Percentiles rank a stretch among this genome's conserved stretches.
Conservation (phyloP, 768 basidiomycete genomes). For the Paxillus rubicundulus region DNA sequence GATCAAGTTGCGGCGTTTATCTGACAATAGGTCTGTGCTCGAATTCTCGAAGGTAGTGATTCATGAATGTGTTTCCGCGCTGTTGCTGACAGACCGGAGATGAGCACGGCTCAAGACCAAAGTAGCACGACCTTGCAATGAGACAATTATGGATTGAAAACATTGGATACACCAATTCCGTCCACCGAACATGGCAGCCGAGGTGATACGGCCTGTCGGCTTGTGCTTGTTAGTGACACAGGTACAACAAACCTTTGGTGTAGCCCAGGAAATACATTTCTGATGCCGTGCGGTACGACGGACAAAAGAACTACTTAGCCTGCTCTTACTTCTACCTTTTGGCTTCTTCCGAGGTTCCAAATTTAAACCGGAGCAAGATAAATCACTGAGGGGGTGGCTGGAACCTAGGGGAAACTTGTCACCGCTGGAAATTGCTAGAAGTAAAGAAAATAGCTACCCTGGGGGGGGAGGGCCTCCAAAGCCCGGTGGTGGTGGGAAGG, state of each 20-base stretch:
- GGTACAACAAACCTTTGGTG: constrained; percentile 29
- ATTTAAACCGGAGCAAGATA: constrained; percentile 6
- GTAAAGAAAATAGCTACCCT: constrained; percentile 52
- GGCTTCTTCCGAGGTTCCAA: constrained; percentile 6
- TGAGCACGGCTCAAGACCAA: constrained; percentile 18
- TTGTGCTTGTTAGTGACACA: constrained; percentile 21
- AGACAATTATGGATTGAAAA: constrained; percentile 11
- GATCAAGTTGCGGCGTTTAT: constrained; percentile 25
- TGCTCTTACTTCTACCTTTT: constrained; percentile 22
- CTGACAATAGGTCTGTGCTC: constrained; percentile 14
- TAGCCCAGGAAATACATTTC: constrained; percentile 25
- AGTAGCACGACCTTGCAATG: constrained; percentile 18
- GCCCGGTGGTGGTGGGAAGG: constrained; percentile 78
- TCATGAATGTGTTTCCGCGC: constrained; percentile 23
- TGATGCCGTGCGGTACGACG: constrained; percentile 17
- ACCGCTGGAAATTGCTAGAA: background rate
- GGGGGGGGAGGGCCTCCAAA: constrained; percentile 82
- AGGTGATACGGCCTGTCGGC: constrained; percentile 16
- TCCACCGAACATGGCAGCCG: constrained; percentile 21
- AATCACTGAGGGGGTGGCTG: constrained; percentile 47
- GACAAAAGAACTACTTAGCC: constrained; percentile 25
- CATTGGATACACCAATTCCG: constrained; percentile 21
- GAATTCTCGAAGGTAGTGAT: constrained; percentile 30
- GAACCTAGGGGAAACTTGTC: constrained; percentile 34
- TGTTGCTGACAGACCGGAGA: constrained; percentile 23